Base-by-base conservation (phyloP, 352 stramenopile species). In the Blastocystis sp. region DNA sequence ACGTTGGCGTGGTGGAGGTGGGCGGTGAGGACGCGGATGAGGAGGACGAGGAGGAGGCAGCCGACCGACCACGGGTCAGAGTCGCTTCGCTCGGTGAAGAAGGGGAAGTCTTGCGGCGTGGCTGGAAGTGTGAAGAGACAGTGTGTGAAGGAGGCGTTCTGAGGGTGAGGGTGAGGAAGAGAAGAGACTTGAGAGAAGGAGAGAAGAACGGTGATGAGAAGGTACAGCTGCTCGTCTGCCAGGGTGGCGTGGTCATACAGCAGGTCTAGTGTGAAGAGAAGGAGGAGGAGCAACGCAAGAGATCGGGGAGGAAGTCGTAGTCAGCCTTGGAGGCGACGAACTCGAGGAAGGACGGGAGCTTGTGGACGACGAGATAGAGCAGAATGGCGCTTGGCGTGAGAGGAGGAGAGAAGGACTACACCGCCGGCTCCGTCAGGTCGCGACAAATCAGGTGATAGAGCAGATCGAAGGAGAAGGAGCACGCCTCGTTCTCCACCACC, bases 301-400 rank as follows among this genome's bases (percentile, higher is more conserved):
- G 45, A 1, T 34, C 10, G 21, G 69, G 69, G 64, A 79, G 69
- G 40, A 79, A 79, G 21, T 34, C 41, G 45, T 79, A 79, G 21
- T 79, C 69, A 10, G 69, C 61, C 38, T 79, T 79, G 38, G 69
- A 61, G 43, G 9, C 28, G 23, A 79, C 62, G 43, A 64, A 79
- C 53, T 79, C 69, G 11, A 79, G 40, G 38, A 79, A 79, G 43
- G 28, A 61, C 9, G 69, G 69, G 1, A 79, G 41, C 40, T 79
- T 79, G 53, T 79, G 69, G 17, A 79, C 9, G 17, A 79, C 11
- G 45, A 64, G 69, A 61, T 79, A 79, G 38, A 79, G 62, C 28
- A 79, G 69, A 79, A 79, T 53, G 17, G 28, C 61, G 11, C 69
- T 79, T 64, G 28, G 23, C 43, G 11, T 40, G 7, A 61, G 10